Evolutionary conservation across 2,329 filamentous ascomycete genomes (phyloP), one percentile per base, ranked within the genome.

Genomic region (Colletotrichum musicola): DNA sequence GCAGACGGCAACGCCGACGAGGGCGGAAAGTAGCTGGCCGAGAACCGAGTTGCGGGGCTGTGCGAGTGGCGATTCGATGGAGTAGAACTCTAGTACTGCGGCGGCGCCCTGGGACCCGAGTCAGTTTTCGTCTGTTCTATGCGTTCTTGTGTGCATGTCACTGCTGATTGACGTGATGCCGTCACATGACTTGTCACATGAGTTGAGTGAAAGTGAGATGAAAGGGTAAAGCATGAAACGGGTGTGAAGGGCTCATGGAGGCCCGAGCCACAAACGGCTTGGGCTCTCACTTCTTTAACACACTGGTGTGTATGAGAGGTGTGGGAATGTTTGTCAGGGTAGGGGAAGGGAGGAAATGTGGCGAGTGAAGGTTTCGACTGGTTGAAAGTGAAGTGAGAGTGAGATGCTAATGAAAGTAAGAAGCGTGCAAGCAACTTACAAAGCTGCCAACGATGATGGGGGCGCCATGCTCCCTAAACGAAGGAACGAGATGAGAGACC

Each of bases 11-110:
- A 93, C 83, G 10, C 91, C 92, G 40, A 90, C 80, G 4, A 89
- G 44, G 12, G 88, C 85, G 1, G 90, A 84, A 49, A 93, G 77
- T 35, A 92, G 62, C 75, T 94, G 92, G n/a, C 91, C 90, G 6
- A 90, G 69, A 14, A 94, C 77, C 49, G 88, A 85, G 76, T 91
- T 93, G 25, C 92, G 89, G 1, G 92, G 92, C 74, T 94, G 92
- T 0, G 92, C 85, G 30, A 94, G 86, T 0, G 92, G 91, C 0
- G 91, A 91, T 57, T 92, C 89, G 72, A 93, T 90, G 54, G 88
- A 85, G 73, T 90, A 90, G 78, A 92, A 94, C 74, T 92, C 87
- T 44, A 94, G 85, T n/a, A 94, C 90, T 14, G 92, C 92, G 3
- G 91, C 89, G 4, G 92, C 92, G 59, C 92, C 92, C 90, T 92